Percentiles rank a stretch among this genome's conserved stretches.
phyloP scores from a whole-genome alignment of 2,329 filamentous ascomycete genomes.

The Apiospora sp. region DNA sequence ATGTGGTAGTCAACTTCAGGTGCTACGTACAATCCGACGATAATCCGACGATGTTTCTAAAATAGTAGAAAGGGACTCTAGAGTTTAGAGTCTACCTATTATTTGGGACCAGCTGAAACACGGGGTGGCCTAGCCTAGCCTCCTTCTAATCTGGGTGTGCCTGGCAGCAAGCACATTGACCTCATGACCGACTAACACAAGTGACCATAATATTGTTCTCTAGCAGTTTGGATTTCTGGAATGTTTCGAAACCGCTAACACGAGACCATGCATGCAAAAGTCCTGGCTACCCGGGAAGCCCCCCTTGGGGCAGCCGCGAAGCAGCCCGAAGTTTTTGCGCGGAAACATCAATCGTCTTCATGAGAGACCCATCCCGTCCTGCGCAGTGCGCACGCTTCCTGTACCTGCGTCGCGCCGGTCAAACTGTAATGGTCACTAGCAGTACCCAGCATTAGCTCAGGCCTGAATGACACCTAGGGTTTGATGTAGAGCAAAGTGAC shows the following conservation, averaged over 20 bases:
- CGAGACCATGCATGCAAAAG: no score
- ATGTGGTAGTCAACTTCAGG: neutral
- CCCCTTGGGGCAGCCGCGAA: neutral
- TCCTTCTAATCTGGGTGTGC: no score
- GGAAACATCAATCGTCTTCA: neutral
- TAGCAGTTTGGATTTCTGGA: conserved; percentile 11
- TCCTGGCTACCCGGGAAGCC: neutral
- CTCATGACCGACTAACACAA: neutral
- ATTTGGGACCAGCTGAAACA: conserved; percentile 11
- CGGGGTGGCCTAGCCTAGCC: conserved; percentile 1
- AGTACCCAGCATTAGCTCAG: neutral
- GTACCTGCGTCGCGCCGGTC: neutral
- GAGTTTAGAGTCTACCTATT: neutral
- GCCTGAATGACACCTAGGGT: neutral
- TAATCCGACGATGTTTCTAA: neutral
- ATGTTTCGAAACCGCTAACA: conserved; percentile 11
- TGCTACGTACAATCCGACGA: neutral
- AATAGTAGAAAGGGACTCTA: neutral
- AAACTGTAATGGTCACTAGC: conserved; percentile 1
- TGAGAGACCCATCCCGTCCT: no score
- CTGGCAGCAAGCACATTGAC: no score
- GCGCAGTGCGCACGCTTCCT: no score
- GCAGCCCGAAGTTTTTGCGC: no score
- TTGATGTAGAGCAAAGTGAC: neutral
- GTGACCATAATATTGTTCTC: neutral